Evolutionary conservation across 805 yeast species (phyloP).

Genomic region (Saccharomyces jurei): DNA sequence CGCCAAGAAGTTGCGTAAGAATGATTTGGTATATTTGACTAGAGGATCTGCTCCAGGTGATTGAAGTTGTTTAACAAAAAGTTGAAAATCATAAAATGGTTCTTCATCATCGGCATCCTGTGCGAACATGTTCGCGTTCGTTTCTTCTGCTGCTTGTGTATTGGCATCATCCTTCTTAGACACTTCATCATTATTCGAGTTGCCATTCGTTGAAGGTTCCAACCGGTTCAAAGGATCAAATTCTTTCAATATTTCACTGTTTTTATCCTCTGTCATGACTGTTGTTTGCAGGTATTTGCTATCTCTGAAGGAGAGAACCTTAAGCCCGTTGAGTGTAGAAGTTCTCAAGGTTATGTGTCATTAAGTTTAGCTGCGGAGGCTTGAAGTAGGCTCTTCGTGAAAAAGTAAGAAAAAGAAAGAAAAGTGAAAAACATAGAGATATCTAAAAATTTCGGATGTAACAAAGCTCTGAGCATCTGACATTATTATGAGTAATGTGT

Average conservation of each 20-base stretch:
- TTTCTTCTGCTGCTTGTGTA: not conserved
- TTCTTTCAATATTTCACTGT: constrained; percentile 6
- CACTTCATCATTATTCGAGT: not conserved
- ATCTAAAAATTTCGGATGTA: not conserved
- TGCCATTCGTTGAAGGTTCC: not conserved
- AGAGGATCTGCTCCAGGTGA: constrained; percentile 79
- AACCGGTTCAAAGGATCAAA: constrained; percentile 8
- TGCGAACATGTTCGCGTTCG: not conserved
- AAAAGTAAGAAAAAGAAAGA: not conserved
- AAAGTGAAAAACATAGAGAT: not conserved
- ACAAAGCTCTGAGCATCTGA: not conserved
- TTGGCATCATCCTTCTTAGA: not conserved
- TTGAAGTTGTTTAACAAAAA: constrained; percentile 63
- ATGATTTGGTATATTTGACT: constrained; percentile 77
- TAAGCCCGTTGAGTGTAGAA: not conserved
- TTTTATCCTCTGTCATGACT: not conserved
- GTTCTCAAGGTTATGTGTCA: not conserved
- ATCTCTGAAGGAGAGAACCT: not conserved
- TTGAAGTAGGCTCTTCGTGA: not conserved
- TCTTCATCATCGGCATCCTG: constrained; percentile 16
- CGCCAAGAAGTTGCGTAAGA: constrained; percentile 57
- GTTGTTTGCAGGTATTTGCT: not conserved
- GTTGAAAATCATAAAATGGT: constrained; percentile 69
- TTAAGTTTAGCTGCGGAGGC: not conserved
- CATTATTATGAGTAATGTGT: constrained; percentile 37